These are phyloP conservation scores for Paspalum vaginatum DNA, from an alignment of 176 grass and related monocot species.

Conservation along the genomic window DNA sequence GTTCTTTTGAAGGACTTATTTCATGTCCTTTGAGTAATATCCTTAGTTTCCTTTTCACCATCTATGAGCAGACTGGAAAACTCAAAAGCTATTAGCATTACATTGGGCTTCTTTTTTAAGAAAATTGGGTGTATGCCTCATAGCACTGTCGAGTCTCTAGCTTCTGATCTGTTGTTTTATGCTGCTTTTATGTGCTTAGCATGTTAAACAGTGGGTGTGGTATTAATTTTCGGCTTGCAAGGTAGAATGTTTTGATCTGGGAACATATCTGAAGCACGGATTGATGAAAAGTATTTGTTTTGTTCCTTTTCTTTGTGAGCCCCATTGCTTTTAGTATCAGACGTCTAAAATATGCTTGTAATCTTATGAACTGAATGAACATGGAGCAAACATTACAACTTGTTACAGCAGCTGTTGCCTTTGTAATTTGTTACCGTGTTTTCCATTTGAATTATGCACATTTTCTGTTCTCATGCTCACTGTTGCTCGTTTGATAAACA, in stretches of 20 bases:
- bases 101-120: background rate
- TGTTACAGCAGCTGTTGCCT: background rate
- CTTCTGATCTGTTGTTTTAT: background rate
- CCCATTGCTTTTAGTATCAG: background rate
- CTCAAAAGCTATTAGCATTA: background rate
- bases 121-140: background rate
- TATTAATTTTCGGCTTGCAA: constrained; percentile 19
- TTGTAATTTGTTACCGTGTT: constrained; percentile 2
- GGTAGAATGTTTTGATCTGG: background rate
- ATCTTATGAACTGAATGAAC: background rate
- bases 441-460: background rate
- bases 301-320: background rate
- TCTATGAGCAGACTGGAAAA: background rate
- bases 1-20: constrained; percentile 21
- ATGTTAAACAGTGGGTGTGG: background rate
- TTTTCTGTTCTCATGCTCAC: constrained; percentile 35
- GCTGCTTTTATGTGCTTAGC: background rate
- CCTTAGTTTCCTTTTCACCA: background rate
- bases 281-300: background rate
- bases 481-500: constrained; percentile 22
- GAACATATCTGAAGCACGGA: background rate
- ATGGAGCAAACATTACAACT: background rate
- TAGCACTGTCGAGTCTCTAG: background rate
- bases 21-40: background rate
- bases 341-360: too few species aligned